These are phyloP conservation scores for Phyllosticta citribraziliensis DNA, from an alignment of 2,329 filamentous ascomycete genomes.

Conservation along the genomic window DNA sequence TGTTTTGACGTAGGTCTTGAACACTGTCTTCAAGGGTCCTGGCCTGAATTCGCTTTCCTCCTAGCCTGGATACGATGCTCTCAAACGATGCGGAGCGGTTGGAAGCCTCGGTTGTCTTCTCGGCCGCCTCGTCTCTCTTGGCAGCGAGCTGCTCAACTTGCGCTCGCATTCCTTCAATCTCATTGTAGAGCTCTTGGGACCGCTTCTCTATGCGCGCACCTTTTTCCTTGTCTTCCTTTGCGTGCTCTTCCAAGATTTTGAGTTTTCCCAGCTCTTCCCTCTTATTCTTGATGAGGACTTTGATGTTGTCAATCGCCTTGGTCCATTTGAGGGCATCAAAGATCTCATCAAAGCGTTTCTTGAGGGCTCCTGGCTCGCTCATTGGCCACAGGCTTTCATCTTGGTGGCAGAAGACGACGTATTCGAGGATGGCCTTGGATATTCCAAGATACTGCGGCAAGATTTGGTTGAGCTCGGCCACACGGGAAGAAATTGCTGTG, in stretches of 20 bases:
- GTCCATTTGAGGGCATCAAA: conserved; percentile 97
- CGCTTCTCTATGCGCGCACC: conserved; percentile 51
- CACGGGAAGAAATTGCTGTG: conserved; percentile 66
- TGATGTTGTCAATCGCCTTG: conserved; percentile 94
- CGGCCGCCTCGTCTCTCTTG: conserved; percentile 25
- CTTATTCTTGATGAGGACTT: conserved; percentile 72
- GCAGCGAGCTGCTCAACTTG: conserved; percentile 21
- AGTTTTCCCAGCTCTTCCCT: conserved; percentile 63
- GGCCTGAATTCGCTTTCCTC: conserved; percentile 66
- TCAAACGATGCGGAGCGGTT: conserved; percentile 65
- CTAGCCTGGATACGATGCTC: conserved; percentile 63
- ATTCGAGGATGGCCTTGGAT: conserved; percentile 79
- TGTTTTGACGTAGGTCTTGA: conserved; percentile 57
- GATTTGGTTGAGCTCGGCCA: conserved; percentile 71
- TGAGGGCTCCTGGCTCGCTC: conserved; percentile 74
- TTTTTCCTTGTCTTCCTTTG: conserved; percentile 75
- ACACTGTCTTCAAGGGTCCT: conserved; percentile 61
- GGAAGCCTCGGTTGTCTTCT: conserved; percentile 55
- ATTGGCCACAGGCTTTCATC: conserved; percentile 97
- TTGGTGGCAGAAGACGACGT: conserved; percentile 97
- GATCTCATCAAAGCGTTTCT: conserved; percentile 94
- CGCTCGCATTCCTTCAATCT: conserved; percentile 46
- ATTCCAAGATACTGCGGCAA: conserved; percentile 84
- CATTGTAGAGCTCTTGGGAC: conserved; percentile 52
- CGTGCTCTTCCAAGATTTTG: conserved; percentile 65